Evolutionary conservation across 305 asterid genomes (phyloP), one percentile per base, ranked within the genome.

Genomic region (Rubia peregrina): DNA sequence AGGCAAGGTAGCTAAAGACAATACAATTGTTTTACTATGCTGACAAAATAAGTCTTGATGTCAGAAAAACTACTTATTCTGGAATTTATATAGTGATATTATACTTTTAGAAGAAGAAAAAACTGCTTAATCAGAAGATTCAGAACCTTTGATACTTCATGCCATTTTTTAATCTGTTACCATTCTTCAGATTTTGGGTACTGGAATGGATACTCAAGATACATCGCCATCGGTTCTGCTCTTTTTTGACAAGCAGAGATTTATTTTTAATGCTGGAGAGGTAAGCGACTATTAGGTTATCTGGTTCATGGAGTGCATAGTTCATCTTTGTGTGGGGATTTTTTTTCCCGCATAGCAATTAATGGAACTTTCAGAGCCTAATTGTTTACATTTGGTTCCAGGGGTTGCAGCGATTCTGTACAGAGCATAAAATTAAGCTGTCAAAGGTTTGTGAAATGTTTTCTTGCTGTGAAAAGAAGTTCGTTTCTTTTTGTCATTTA

Each of bases 161-260:
- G 14, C 0, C 4, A 6, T 67, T 48, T 26, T 51, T 70, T 24
- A 30, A 44, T 24, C 46, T 48, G 42, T 73, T 55, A 56, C 67
- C 71, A 19, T 74, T 63, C 63, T 83, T 81, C 91, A 93, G 98
- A 89, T 90, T 75, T 88, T 93, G 69, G 98, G 97, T 72, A 93
- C 98, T 65, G 98, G 98, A 70, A 89, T 93, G 98, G 98, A 93
- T 81, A 93, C 98, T 33, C 97, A 90, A 80, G 98, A 93, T 77
- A 93, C 98, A 43, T 86, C 96, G 7, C 92, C 98, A 69, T 87
- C 97, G 13, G 98, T 93, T 74, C 85, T 93, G 61, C 88, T 93
- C 61, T 93, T 93, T 81, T 93, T 93, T 78, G 97, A 93, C 89
- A 86, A 87, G 83, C 98, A 90, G 79, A 84, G 98, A 81, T 88